A percentile compares a stretch with the other conserved stretches of the same genome.
phyloP scores from a whole-genome alignment of 2,329 filamentous ascomycete species.

The Epichloe elymi region DNA sequence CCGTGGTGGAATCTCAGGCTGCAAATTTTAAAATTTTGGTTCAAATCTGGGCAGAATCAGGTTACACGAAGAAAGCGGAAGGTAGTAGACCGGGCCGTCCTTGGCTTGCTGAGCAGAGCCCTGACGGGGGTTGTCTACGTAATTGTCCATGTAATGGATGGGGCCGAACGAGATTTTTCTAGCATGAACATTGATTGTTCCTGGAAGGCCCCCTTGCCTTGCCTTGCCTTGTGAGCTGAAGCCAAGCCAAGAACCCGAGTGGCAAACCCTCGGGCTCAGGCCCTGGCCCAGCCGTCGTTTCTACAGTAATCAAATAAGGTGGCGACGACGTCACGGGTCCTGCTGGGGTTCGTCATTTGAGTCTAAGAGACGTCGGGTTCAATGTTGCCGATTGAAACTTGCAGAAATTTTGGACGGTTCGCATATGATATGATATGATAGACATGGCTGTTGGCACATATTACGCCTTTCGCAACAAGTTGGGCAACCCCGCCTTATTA shows the following conservation, averaged over 20 bases:
- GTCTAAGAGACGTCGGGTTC: not conserved
- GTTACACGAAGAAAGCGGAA: not conserved
- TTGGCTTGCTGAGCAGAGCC: not conserved
- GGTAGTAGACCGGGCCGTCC: not conserved
- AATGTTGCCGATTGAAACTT: not conserved
- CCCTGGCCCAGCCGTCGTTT: no score
- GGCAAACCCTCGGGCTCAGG: not conserved
- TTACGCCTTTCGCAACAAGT: no score
- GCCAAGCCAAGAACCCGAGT: not conserved
- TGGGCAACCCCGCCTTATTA: no score
- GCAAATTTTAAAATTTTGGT: no score
- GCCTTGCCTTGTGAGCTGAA: no score
- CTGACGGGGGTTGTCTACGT: not conserved
- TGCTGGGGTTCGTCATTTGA: not conserved
- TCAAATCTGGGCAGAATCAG: not conserved
- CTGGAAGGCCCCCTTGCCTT: not conserved
- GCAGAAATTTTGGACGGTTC: no score
- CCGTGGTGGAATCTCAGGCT: not conserved
- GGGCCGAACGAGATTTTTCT: not conserved
- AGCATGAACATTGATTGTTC: not conserved
- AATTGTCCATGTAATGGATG: no score
- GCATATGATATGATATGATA: no score
- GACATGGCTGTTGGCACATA: no score
- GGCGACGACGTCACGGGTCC: slow-evolving; percentile 3
- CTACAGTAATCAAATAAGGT: not conserved